Evolutionary conservation across 2,329 filamentous ascomycete genomes (phyloP).

Genomic region (Exophiala aquamarina): DNA sequence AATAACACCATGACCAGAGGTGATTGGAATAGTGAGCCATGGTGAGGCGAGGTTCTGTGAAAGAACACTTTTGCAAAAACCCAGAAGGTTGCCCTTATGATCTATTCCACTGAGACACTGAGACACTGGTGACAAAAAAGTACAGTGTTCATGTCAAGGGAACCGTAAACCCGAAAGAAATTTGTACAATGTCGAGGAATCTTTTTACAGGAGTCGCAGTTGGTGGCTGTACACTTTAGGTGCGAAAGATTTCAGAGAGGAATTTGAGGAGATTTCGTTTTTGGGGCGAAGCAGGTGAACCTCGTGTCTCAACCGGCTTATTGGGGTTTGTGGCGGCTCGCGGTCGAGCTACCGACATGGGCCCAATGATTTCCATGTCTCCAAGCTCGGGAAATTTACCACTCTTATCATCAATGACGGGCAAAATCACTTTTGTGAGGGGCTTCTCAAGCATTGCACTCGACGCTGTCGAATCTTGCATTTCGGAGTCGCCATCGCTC

Average conservation of each 20-base stretch:
- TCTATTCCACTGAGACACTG: conserved; percentile 2
- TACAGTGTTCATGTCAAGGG: not conserved
- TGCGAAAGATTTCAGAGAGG: conserved; percentile 41
- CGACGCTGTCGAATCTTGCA: conserved; percentile 24
- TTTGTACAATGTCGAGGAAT: conserved; percentile 3
- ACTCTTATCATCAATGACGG: conserved; percentile 45
- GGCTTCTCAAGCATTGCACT: conserved; percentile 27
- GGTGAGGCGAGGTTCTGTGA: not conserved
- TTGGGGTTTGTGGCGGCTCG: conserved; percentile 21
- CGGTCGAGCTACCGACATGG: conserved; percentile 64
- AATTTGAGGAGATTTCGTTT: conserved; percentile 47
- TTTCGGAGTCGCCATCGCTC: conserved; percentile 32
- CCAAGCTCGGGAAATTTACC: conserved; percentile 87
- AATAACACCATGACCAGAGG: not conserved
- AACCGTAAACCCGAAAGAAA: conserved; percentile 4
- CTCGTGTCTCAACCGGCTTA: conserved; percentile 39
- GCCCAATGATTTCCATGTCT: conserved; percentile 89
- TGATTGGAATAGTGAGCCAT: not conserved
- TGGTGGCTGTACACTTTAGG: conserved; percentile 16
- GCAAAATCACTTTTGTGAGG: conserved; percentile 56
- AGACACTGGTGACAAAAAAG: conserved; percentile 5
- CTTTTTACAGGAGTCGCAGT: not conserved
- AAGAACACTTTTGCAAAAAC: no score
- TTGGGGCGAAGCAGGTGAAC: conserved; percentile 41
- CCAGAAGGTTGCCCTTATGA: not conserved